These are phyloP conservation scores for Turritis glabra DNA, from an alignment of 345 rosid genomes.

Conservation along the genomic window DNA sequence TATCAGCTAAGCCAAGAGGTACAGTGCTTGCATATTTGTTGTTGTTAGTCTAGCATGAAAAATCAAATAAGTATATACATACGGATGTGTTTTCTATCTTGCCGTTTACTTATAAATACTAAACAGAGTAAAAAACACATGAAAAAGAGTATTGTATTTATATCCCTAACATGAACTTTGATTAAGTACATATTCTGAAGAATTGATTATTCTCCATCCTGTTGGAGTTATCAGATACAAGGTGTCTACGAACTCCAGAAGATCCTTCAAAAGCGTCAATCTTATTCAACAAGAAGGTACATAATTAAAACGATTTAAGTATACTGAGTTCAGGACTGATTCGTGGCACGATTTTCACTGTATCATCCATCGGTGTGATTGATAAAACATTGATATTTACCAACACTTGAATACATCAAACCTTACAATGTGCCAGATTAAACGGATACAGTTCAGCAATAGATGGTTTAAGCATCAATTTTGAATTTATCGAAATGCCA, in stretches of 20 bases:
- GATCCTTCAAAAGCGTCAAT: background rate
- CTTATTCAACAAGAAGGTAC: background rate
- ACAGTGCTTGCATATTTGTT: constrained; percentile 29
- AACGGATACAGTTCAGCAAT: too few relatives aligned
- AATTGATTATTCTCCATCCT: background rate
- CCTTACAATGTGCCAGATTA: too few relatives aligned
- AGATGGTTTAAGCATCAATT: background rate
- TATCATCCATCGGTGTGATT: background rate
- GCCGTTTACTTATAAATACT: too few relatives aligned
- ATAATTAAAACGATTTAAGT: background rate
- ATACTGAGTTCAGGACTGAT: too few relatives aligned
- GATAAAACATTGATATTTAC: too few relatives aligned
- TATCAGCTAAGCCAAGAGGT: constrained; percentile 24
- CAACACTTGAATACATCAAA: background rate
- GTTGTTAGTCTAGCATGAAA: constrained; percentile 12
- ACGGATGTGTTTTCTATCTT: too few relatives aligned
- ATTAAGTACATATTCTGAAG: background rate
- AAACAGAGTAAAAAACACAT: background rate
- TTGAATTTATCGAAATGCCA: background rate
- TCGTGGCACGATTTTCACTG: background rate
- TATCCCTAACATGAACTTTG: constrained; percentile 1
- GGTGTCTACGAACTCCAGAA: background rate
- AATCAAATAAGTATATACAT: background rate
- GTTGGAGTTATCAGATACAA: background rate
- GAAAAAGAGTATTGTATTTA: background rate